Evolutionary conservation across 2,329 filamentous ascomycete genomes (phyloP), one percentile per base, ranked within the genome.

Genomic region (Passalora sequoiae): DNA sequence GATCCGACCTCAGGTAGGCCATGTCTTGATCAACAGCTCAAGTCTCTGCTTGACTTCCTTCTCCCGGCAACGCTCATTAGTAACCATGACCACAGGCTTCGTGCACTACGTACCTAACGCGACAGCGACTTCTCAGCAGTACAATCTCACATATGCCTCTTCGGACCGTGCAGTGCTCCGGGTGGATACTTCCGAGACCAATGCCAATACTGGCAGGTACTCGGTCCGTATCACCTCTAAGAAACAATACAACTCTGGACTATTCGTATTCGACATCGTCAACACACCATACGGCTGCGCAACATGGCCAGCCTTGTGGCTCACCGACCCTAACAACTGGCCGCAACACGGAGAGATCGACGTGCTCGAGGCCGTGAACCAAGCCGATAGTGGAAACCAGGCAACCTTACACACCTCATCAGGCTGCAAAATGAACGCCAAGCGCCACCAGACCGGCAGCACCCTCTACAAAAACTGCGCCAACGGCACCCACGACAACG

Each of bases 21-120:
- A n/a, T n/a, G n/a, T n/a, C n/a, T n/a, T n/a, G n/a, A n/a, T n/a
- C n/a, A n/a, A n/a, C n/a, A n/a, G n/a, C n/a, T n/a, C n/a, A n/a
- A n/a, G n/a, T n/a, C n/a, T n/a, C n/a, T n/a, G n/a, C n/a, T n/a
- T n/a, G n/a, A n/a, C n/a, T n/a, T n/a, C n/a, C n/a, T n/a, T n/a
- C n/a, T n/a, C n/a, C n/a, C n/a, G n/a, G n/a, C n/a, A n/a, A n/a
- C n/a, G n/a, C n/a, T n/a, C n/a, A n/a, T n/a, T n/a, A n/a, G n/a
- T n/a, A n/a, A n/a, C n/a, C n/a, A n/a, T n/a, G n/a, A 72, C 71
- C 3, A 63, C 70, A 36, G 73, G 73, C 16, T 74, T 69, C 50
- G 72, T 76, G n/a, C 67, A 69, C 49, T 76, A 73, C 49, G 54
- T 61, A 10, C 47, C 54, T 13, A 53, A 44, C 4, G 51, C 45